A percentile compares a stretch with the other conserved stretches of the same genome.
These are phyloP conservation scores for Colletotrichum sp. DNA, from an alignment of 2,329 filamentous ascomycete genomes.

Conservation along the genomic window DNA sequence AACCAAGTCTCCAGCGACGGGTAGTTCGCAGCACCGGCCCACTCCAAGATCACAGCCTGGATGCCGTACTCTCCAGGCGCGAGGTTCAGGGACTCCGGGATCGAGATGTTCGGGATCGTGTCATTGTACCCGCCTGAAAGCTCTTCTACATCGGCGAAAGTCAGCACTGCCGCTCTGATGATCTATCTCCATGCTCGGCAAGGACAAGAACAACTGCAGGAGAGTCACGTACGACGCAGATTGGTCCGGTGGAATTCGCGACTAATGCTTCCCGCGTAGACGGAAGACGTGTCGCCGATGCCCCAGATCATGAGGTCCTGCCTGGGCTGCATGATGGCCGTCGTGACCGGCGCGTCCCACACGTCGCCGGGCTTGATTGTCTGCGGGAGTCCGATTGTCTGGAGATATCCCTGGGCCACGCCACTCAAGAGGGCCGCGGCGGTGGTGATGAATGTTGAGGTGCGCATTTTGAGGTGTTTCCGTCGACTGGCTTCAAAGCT, in stretches of 20 bases:
- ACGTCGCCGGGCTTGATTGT: not conserved
- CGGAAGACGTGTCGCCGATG: not conserved
- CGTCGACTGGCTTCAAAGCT: no score
- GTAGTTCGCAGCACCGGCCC: not conserved
- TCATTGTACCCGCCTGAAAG: not conserved
- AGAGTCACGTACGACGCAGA: not conserved
- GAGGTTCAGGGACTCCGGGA: not conserved
- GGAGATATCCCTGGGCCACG: not conserved
- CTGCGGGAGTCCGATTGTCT: not conserved
- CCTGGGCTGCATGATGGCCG: not conserved
- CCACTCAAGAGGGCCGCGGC: not conserved
- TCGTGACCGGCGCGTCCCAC: not conserved
- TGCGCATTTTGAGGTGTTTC: not conserved
- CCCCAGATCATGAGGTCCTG: not conserved
- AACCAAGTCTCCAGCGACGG: not conserved
- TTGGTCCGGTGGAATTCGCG: not conserved
- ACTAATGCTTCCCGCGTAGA: not conserved
- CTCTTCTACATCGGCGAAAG: not conserved
- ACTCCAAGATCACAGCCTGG: not conserved
- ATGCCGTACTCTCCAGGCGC: not conserved
- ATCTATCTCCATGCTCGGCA: not conserved
- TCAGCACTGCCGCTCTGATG: not conserved
- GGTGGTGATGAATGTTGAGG: not conserved
- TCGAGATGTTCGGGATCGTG: not conserved
- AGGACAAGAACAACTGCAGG: rapidly evolving